Evolutionary conservation across 345 rosid species (phyloP).

Genomic region (thale cress (Arabidopsis thaliana)): TAIR10.1 NC_003075.7:14221501-14222000

Average conservation of each 20-base stretch:
- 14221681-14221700: slow-evolving; percentile 50
- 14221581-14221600: background rate
- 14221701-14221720: slow-evolving; percentile 4
- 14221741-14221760: slow-evolving; percentile 48
- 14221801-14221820: slow-evolving; percentile 48
- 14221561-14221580: background rate
- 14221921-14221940: background rate
- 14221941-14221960: too few relatives aligned
- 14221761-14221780: slow-evolving; percentile 32
- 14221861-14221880: slow-evolving; percentile 43
- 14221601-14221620: background rate
- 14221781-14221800: background rate
- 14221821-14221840: slow-evolving; percentile 82
- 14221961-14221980: too few relatives aligned
- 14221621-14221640: slow-evolving; percentile 73
- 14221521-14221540: slow-evolving; percentile 36
- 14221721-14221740: slow-evolving; percentile 46
- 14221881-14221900: background rate
- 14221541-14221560: background rate
- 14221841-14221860: slow-evolving; percentile 76
- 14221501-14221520: slow-evolving; percentile 26
- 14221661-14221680: slow-evolving; percentile 64
- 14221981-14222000: too few relatives aligned
- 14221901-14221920: background rate
- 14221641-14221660: slow-evolving; percentile 86